Evolutionary conservation across 257 asterid species (phyloP), one percentile per base, ranked within the genome.

Genomic region (Penstemon newberryi): DNA sequence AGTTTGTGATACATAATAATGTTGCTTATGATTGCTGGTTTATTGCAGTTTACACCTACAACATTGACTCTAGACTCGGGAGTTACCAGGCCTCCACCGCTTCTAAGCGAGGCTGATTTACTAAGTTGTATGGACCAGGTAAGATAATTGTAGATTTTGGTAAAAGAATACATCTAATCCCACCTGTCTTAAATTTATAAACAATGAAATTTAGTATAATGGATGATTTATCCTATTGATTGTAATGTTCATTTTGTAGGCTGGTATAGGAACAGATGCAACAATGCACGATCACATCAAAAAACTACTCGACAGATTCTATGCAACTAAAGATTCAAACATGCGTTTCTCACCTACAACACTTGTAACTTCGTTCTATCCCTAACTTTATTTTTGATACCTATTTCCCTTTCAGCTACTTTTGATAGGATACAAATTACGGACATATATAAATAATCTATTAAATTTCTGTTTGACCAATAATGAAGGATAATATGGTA

Each of bases 201-300:
- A 19, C 47, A 5, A 42, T 70, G 55, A 36, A 65, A 57, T 47
- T 67, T 62, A 68, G 33, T 33, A 42, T 60, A 56, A 41, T 55
- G 40, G 7, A n/a, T 69, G 65, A 9, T 8, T 47, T 5, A 40
- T 56, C 13, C 43, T 51, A 65, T 42, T 77, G 43, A 61, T 57
- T 42, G 60, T 63, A 13, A 60, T 50, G n/a, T 72, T 15, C 67
- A 70, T 67, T 25, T 52, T 67, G 49, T 65, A 88, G 97, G 99
- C 95, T 44, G 92, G 95, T 64, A 90, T 93, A 74, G 99, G 99
- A 54, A 90, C 97, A 51, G 99, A 93, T 82, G 99, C 99, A 60
- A 90, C 99, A 51, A 93, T 93, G 97, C 99, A 93, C 55, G 99
- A 93, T 79, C 97, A 90, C 84, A 93, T 93, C 65, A 90, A 93